Base-by-base conservation (phyloP, 2,329 filamentous ascomycete species). In the Xylogone sp. region DNA sequence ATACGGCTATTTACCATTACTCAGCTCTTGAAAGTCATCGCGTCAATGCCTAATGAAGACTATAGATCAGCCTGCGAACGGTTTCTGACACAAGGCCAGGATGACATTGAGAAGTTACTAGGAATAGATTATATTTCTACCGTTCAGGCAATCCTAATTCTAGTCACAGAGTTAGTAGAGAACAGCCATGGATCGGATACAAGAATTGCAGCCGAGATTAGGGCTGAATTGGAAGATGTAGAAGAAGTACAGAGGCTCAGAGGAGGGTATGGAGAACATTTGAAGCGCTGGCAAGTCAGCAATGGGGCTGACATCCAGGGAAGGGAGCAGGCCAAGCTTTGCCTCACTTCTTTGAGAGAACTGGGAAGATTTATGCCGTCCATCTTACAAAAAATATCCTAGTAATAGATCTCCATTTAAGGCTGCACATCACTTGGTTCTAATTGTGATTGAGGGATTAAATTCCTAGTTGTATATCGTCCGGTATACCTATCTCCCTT, bases 41-140 rank as follows among this genome's bases (percentile, higher is more conserved):
- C 75, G 0, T 69, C 75, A 63, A 19, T 65, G 57, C 29, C 57
- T 67, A 8, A 57, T 52, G 31, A 59, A 53, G 31, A 56, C 57
- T 46, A 55, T 62, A 20, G 62, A 67, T 43, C 57, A 59, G 53
- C 46, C 54, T 42, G 49, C 53, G 48, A 46, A 67, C 19, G 44
- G 58, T 43, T 52, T 59, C 46, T 55, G 59, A 13, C 58, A 66
- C 1, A 13, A 20, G 43, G 20, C 31, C 58, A 9, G 34, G 42
- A 24, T 52, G 8, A 45, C 68, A 9, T 54, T 1, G 58, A 71
- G 19, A 53, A 62, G 0, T 58, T 82, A 18, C 61, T 63, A 3
- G 68, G 71, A 16, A 71, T 77, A 9, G 79, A 83, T 51, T 77
- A 78, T 54, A 71, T 79, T 2, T 76, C 74, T 9, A 65, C 82